These are phyloP conservation scores for Mucor saturninus DNA, from an alignment of 371 early-diverging fungal species.

Conservation along the genomic window DNA sequence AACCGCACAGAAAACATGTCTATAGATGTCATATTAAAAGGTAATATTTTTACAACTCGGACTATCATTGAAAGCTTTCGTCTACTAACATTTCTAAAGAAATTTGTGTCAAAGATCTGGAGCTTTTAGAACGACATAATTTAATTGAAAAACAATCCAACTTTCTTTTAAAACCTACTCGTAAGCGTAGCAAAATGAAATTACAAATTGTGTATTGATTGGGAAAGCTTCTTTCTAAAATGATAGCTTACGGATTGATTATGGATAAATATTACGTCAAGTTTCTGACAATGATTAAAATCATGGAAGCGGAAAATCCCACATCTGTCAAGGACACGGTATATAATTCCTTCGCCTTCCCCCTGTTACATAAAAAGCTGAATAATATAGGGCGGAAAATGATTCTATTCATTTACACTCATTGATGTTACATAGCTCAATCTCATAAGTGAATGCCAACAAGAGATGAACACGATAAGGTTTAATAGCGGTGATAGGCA, in stretches of 20 bases:
- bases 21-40: slow-evolving; percentile 54
- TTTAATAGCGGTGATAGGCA: slow-evolving; percentile 54
- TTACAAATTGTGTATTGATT: background rate
- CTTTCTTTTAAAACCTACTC: slow-evolving; percentile 15
- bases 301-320: slow-evolving; percentile 27
- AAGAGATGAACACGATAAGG: slow-evolving; percentile 50
- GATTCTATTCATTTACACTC: too few species aligned
- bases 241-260: slow-evolving; percentile 46
- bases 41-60: slow-evolving; percentile 20
- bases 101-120: slow-evolving; percentile 61
- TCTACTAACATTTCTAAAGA: slow-evolving; percentile 28
- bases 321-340: slow-evolving; percentile 43
- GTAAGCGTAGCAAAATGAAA: slow-evolving; percentile 14
- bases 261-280: slow-evolving; percentile 62
- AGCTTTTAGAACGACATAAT: slow-evolving; percentile 27
- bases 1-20: slow-evolving; percentile 7
- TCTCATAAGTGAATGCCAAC: slow-evolving; percentile 40
- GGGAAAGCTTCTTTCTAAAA: background rate
- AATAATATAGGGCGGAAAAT: too few species aligned
- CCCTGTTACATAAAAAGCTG: too few species aligned
- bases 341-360: slow-evolving; percentile 5
- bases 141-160: slow-evolving; percentile 20
- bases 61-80: background rate
- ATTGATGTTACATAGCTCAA: slow-evolving; percentile 32
- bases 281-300: slow-evolving; percentile 43